phyloP scores from a whole-genome alignment of 805 yeast species.

The Wickerhamiella qilinensis region DNA sequence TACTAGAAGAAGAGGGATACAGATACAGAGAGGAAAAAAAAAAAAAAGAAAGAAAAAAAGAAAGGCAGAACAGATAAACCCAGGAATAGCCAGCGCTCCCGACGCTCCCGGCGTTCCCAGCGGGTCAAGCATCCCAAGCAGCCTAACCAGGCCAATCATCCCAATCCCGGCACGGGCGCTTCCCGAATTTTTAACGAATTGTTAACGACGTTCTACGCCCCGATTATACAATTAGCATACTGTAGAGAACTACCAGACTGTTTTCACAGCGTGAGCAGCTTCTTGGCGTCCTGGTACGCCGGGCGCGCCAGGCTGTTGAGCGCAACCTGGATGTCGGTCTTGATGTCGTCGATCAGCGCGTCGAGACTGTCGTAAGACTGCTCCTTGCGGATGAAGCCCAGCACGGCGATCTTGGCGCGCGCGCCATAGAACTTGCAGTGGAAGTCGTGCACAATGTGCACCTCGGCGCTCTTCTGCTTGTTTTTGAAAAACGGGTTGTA shows the following conservation, averaged over 20 bases:
- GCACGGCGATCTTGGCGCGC: slow-evolving; percentile 41
- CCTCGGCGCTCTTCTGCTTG: slow-evolving; percentile 60
- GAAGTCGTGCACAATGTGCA: slow-evolving; percentile 72
- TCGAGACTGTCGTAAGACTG: slow-evolving; percentile 70
- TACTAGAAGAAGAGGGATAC: background rate
- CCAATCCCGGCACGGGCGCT: no score
- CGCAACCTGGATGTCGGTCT: slow-evolving; percentile 62
- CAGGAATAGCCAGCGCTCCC: no score
- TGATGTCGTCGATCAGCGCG: slow-evolving; percentile 71
- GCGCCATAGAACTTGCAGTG: slow-evolving; percentile 68
- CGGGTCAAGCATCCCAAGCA: no score
- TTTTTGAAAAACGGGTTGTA: slow-evolving; percentile 88
- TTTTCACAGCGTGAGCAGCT: slow-evolving; percentile 1
- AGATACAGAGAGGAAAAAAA: no score
- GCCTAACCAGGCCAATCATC: no score
- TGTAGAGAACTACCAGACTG: no score
- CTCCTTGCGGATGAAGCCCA: slow-evolving; percentile 89
- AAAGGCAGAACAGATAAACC: no score
- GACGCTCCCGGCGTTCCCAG: no score
- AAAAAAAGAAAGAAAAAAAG: no score
- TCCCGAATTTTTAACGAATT: no score
- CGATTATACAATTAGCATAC: no score
- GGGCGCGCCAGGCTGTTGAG: slow-evolving; percentile 29
- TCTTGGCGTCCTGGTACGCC: slow-evolving; percentile 25
- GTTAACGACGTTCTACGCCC: no score